phyloP scores from a whole-genome alignment of 2,329 filamentous ascomycete species.

The Calonectria honghensis region DNA sequence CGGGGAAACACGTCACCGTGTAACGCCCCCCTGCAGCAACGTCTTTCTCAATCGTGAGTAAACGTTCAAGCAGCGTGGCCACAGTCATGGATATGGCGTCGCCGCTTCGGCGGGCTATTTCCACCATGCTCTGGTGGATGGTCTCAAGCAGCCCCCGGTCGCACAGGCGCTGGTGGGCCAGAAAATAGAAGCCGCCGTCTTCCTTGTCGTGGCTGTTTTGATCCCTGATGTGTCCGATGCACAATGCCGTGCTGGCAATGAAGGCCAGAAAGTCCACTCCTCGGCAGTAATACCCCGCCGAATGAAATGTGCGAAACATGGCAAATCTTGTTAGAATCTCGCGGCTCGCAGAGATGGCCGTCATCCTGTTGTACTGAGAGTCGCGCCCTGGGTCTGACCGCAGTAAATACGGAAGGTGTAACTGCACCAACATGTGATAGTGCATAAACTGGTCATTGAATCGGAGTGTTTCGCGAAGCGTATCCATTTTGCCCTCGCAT shows the following conservation, averaged over 20 bases:
- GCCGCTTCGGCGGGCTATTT: conserved; percentile 57
- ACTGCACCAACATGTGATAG: conserved; percentile 69
- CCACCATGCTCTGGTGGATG: conserved; percentile 60
- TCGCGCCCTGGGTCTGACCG: conserved; percentile 58
- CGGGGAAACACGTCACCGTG: conserved; percentile 43
- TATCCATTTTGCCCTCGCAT: conserved; percentile 41
- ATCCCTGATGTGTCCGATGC: conserved; percentile 65
- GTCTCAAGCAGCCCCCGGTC: conserved; percentile 65
- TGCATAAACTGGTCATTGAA: conserved; percentile 70
- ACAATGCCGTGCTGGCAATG: conserved; percentile 68
- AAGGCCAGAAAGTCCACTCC: conserved; percentile 71
- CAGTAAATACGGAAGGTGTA: conserved; percentile 74
- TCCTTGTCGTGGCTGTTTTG: conserved; percentile 46
- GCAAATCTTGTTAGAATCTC: conserved; percentile 69
- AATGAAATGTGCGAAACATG: conserved; percentile 64
- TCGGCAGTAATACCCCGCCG: conserved; percentile 64
- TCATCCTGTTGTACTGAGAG: conserved; percentile 67
- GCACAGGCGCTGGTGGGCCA: conserved; percentile 63
- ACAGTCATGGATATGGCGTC: conserved; percentile 64
- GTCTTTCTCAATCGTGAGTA: conserved; percentile 65
- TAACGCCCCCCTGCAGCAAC: conserved; percentile 56
- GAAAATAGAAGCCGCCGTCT: conserved; percentile 52
- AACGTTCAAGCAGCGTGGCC: conserved; percentile 62
- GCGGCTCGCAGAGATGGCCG: conserved; percentile 68
- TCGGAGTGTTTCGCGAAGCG: conserved; percentile 54